Base-by-base conservation (phyloP, 2,329 filamentous ascomycete genomes). In the Cordyceps militaris region DNA sequence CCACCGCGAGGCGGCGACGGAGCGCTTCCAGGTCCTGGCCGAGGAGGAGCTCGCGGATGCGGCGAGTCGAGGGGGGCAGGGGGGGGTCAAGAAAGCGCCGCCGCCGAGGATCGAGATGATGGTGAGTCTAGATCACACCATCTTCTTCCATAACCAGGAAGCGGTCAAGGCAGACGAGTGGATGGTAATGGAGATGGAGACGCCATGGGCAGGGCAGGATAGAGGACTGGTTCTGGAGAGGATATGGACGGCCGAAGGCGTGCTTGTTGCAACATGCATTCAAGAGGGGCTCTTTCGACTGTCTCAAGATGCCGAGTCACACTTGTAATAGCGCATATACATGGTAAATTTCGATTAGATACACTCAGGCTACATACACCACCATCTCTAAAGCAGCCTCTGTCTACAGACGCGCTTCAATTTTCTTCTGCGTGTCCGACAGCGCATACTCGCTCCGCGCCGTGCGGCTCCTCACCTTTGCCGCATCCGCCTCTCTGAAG, bases 161-260 rank as follows among this genome's bases (percentile, higher is more conserved):
- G 2, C 13, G 30, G 40, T 54, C 0, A 30, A 13, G 34, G 42
- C 56, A 2, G 32, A 58, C 26, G 56, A 58, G 11, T 58, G 56
- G 56, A 19, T 58, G 42, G 48, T 58, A 3, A 53, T 54, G 56
- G 56, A 58, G n/a, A 58, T 58, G 56, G 56, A 58, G 40, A 49
- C 49, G 32, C 50, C 50, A n/a, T 58, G 56, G 56, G 56, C 56
- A 4, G 56, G 56, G 5, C 49, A 58, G 43, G 56, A 54, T 4
- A 42, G 56, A 34, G 56, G 42, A n/a, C 34, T 58, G 24, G 56
- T 58, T 4, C 19, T 48, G 34, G 46, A 58, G 50, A 53, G 50
- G n/a, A 54, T 58, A n/a, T 58, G 50, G 49, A 54, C 49, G 5
- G 24, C 32, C 1, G 48, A 51, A 4, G 56, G 56, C 1, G 42